Conservation (phyloP, 1,284 basidiomycete genomes). For the Heimioporus retisporus region DNA sequence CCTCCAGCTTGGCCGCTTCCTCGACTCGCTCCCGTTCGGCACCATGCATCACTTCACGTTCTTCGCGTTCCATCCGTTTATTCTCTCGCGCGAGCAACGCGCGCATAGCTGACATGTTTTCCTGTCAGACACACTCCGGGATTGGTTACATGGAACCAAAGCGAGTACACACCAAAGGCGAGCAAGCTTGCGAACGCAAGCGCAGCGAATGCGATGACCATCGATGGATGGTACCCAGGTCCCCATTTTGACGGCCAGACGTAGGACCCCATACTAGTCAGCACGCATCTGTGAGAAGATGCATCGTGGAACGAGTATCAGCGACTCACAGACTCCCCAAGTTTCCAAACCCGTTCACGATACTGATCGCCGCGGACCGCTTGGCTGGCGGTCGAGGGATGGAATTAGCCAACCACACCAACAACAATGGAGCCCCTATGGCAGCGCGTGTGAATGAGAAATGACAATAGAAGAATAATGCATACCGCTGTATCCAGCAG, state of each 20-base stretch:
- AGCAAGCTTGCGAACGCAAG: conserved; percentile 52
- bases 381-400: conserved; percentile 75
- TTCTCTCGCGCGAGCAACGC: conserved; percentile 59
- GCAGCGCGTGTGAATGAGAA: background rate
- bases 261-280: conserved; percentile 59
- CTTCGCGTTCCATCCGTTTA: conserved; percentile 55
- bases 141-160: too few relatives aligned
- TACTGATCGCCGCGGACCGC: conserved; percentile 58
- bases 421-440: conserved; percentile 66
- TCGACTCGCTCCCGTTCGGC: conserved; percentile 55
- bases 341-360: conserved; percentile 47
- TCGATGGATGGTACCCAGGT: conserved; percentile 62
- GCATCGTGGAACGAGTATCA: background rate
- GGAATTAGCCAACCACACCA: conserved; percentile 73
- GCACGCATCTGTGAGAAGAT: too few relatives aligned
- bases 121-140: background rate
- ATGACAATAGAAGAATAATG: conserved; percentile 1
- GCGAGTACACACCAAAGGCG: conserved; percentile 46
- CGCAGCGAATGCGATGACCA: conserved; percentile 57
- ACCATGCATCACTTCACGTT: conserved; percentile 54
- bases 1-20: conserved; percentile 61
- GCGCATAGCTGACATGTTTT: conserved; percentile 51
- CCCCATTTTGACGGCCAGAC: conserved; percentile 63
- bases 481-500: conserved; percentile 64
- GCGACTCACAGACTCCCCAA: conserved; percentile 48